Evolutionary conservation across 306 rosid species (phyloP), one percentile per base, ranked within the genome.

Genomic region (Fragaria ananassa): DNA sequence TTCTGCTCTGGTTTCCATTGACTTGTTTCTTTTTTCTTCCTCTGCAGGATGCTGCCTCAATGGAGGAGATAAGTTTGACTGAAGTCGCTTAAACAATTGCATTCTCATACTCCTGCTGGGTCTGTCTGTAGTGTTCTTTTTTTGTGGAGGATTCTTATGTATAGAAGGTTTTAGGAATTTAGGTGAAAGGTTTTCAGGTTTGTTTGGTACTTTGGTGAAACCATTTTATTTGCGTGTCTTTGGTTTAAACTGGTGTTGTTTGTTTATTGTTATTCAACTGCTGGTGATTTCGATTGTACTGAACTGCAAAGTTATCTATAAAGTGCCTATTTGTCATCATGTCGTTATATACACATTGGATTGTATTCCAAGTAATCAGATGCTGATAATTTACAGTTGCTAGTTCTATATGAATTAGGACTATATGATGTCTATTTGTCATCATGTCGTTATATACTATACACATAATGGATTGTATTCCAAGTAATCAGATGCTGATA

Each of bases 11-110:
- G 44, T 13, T 49, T 31, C 23, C 69, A 70, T 23, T 76, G 39
- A 73, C 42, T 47, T 7, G n/a, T 10, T 12, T 47, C 10, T 10
- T 12, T 10, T 4, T 46, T 9, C 6, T 6, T 75, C 31, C 57
- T 14, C 54, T 42, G 72, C 60, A 89, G 97, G 95, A 83, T 68
- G 85, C 82, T 80, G 62, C 65, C 29, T 72, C 84, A 63, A 45
- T 51, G 68, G 91, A 84, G 68, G 89, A 34, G 74, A 63, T 60
- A 65, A 73, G 57, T 56, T 64, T 75, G 83, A 63, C 81, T 42
- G 91, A 81, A 72, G 90, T 68, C 7, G 37, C 76, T 72, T 86
- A 72, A 81, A 74, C 67, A 51, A 34, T 84, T 56, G 78, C 76
- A 41, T 77, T 78, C 61, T 81, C 82, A 42, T 74, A 56, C 68